Base-by-base conservation (phyloP, 2,329 filamentous ascomycete species). In the Metarhizium brunneum region DNA sequence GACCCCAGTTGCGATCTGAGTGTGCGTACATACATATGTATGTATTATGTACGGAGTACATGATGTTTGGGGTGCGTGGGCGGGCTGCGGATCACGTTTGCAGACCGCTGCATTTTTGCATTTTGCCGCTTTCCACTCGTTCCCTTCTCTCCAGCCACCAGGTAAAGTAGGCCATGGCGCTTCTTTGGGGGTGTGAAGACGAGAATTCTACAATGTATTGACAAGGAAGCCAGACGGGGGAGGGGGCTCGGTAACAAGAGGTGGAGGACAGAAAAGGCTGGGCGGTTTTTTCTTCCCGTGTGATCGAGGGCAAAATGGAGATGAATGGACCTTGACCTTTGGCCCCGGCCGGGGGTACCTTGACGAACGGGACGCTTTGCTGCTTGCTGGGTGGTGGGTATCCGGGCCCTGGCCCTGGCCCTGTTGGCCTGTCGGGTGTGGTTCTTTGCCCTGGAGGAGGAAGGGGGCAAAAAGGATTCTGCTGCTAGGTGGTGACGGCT, bases 41-140 rank as follows among this genome's bases (percentile, higher is more conserved):
- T 16, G 38, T 14, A 14, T 16, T 14, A 40, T 13, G 38, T 40
- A 20, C 18, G 42, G 42, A 45, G 42, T 45, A 20, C n/a, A n/a
- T 29, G n/a, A 43, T 45, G n/a, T 10, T 45, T 16, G 42, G 18
- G n/a, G n/a, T 45, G 35, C 49, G 18, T 52, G 51, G 42, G 51
- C 40, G 40, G 20, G 25, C 51, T 53, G 51, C 51, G 51, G 51
- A 53, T 43, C 51, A 53, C 42, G 51, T 53, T 53, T 53, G 51
- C 51, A 43, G 51, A 32, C 38, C 51, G 42, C 18, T 35, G 51
- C 51, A 53, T 53, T 25, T 25, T 25, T 53, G 38, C 38, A 43
- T 43, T 7, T 35, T 35, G 7, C 10, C 7, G 6, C 32, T 35
- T 7, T 35, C 32, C 32, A 8, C 32, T 35, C 32, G 11, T 11